These are phyloP conservation scores for Zopfia rhizophila DNA, from an alignment of 2,329 filamentous ascomycete genomes.

Conservation along the genomic window DNA sequence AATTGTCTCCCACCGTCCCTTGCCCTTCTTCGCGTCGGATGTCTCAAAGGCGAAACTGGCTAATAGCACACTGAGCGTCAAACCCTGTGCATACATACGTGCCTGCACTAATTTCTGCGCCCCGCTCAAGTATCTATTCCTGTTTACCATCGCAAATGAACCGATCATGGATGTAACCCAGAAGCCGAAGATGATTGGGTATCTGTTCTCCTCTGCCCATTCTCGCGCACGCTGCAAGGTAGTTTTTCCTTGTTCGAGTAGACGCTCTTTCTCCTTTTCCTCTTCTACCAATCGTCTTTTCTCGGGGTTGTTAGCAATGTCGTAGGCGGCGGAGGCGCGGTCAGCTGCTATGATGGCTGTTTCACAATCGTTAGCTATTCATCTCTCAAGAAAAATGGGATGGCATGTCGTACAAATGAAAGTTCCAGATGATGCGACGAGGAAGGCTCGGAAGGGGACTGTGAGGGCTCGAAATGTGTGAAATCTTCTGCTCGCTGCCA, in stretches of 20 bases:
- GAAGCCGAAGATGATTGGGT: slow-evolving; percentile 82
- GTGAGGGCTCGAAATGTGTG: slow-evolving; percentile 83
- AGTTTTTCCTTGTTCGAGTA: slow-evolving; percentile 65
- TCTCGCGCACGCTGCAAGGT: slow-evolving; percentile 70
- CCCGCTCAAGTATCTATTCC: slow-evolving; percentile 78
- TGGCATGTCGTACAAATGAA: slow-evolving; percentile 69
- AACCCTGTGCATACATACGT: slow-evolving; percentile 90
- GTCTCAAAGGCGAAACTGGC: slow-evolving; percentile 85
- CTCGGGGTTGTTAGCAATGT: slow-evolving; percentile 74
- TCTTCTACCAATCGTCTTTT: slow-evolving; percentile 66
- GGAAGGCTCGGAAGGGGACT: slow-evolving; percentile 89
- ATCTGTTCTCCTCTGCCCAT: slow-evolving; percentile 84
- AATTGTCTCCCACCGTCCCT: slow-evolving; percentile 85
- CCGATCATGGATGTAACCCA: slow-evolving; percentile 85
- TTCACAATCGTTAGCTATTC: slow-evolving; percentile 23
- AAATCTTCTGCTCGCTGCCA: slow-evolving; percentile 76
- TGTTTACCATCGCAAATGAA: slow-evolving; percentile 78
- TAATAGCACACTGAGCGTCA: slow-evolving; percentile 86
- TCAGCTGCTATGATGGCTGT: slow-evolving; percentile 84
- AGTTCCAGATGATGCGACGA: slow-evolving; percentile 82
- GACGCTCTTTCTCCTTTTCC: slow-evolving; percentile 44
- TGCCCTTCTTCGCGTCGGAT: slow-evolving; percentile 78
- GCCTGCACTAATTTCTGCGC: slow-evolving; percentile 93
- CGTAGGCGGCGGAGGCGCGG: slow-evolving; percentile 74
- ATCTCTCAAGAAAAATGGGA: neutral